phyloP scores from a whole-genome alignment of 169 alveolate genomes.

The Eimeria tenella region DNA sequence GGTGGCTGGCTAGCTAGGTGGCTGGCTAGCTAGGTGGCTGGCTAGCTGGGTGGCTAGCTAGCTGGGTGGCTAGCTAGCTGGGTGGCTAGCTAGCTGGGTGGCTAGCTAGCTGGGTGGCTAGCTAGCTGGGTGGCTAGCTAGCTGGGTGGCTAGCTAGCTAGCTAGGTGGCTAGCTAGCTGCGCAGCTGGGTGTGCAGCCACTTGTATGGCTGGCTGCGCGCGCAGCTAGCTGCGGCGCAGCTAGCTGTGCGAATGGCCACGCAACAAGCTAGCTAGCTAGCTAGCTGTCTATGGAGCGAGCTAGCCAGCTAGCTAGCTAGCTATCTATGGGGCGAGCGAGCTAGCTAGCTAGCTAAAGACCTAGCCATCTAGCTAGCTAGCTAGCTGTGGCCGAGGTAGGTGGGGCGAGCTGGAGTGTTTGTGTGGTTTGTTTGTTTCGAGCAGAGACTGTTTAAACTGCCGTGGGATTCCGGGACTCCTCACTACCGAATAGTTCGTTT shows the following conservation, averaged over 20 bases:
- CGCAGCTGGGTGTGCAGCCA: too few species aligned
- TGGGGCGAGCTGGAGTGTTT: background rate
- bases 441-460: constrained; percentile 9
- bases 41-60: background rate
- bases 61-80: background rate
- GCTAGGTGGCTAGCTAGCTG: too few species aligned
- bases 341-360: background rate
- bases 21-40: too few species aligned
- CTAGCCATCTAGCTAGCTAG: background rate
- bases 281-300: background rate
- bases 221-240: too few species aligned
- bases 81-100: background rate
- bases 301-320: background rate
- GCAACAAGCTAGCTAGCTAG: too few species aligned
- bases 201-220: too few species aligned
- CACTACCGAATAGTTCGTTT: constrained; percentile 87
- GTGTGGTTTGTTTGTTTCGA: background rate
- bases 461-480: constrained; percentile 7
- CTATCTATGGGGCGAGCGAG: background rate
- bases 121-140: background rate
- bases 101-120: background rate
- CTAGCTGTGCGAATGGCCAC: too few species aligned
- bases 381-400: background rate
- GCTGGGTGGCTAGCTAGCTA: too few species aligned
- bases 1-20: too few species aligned